Percentiles rank a stretch among this genome's conserved stretches.
phyloP scores from a whole-genome alignment of 345 rosid species.

The Citropsis articulata region DNA sequence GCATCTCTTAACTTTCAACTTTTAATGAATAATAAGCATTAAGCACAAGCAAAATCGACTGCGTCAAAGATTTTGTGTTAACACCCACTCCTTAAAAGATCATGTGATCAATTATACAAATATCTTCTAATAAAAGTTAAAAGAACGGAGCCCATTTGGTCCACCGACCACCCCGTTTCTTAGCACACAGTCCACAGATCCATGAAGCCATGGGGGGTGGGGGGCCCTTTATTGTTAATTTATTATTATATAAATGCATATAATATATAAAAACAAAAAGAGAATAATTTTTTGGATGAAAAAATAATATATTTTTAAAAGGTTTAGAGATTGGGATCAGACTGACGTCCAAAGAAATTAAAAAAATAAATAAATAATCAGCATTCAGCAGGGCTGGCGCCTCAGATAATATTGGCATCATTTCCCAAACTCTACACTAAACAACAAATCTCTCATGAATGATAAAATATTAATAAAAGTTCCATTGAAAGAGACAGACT shows the following conservation, averaged over 20 bases:
- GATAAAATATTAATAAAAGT: background rate
- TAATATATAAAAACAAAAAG: background rate
- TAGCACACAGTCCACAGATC: background rate
- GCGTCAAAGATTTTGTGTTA: background rate
- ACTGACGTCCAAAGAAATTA: background rate
- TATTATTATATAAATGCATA: background rate
- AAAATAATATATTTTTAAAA: background rate
- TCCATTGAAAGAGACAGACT: conserved; percentile 11
- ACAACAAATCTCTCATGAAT: conserved; percentile 16
- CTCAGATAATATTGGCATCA: conserved; percentile 20
- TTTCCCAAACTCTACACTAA: conserved; percentile 20
- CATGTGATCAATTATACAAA: background rate
- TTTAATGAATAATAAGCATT: background rate
- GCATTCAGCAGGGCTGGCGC: conserved; percentile 8
- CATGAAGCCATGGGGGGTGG: background rate
- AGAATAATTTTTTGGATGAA: background rate
- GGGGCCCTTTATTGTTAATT: no score
- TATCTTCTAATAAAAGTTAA: no score
- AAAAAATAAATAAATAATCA: background rate
- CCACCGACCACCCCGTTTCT: background rate
- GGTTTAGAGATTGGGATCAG: conserved; percentile 2
- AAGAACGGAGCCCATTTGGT: background rate
- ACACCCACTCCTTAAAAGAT: background rate
- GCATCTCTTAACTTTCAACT: background rate
- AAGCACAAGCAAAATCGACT: background rate